phyloP scores from a whole-genome alignment of 495 filamentous ascomycete species.

The Podospora pseudopauciseta region DNA sequence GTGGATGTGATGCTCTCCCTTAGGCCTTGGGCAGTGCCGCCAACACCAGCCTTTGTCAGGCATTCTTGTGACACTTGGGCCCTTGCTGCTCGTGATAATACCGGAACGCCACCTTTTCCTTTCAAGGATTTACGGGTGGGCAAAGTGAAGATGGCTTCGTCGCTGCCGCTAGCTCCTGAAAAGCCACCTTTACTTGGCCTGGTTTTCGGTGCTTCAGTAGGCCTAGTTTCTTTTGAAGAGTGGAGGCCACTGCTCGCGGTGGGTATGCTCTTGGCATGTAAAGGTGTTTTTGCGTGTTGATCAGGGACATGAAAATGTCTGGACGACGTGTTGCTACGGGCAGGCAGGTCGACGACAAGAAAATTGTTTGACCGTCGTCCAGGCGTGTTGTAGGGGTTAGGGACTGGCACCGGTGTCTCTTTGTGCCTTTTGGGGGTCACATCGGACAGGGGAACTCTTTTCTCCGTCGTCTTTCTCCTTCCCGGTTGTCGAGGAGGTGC shows the following conservation, averaged over 20 bases:
- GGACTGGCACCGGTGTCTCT: not conserved
- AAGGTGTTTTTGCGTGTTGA: not conserved
- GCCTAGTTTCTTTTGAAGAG: not conserved
- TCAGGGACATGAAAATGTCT: not conserved
- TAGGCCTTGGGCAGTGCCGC: too few species aligned
- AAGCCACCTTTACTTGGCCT: not conserved
- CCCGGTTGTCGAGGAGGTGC: constrained; percentile 8
- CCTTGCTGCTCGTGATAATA: not conserved
- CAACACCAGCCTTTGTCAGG: too few species aligned
- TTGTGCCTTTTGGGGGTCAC: not conserved
- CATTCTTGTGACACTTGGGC: not conserved
- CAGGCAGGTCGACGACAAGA: not conserved
- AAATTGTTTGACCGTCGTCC: not conserved
- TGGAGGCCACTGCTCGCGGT: not conserved
- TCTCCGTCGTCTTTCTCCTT: not conserved
- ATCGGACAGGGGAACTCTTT: not conserved
- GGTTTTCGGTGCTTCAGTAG: too few species aligned
- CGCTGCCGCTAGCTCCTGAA: not conserved
- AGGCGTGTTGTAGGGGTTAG: not conserved
- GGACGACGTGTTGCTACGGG: not conserved
- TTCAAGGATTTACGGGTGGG: not conserved
- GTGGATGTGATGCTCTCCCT: not conserved
- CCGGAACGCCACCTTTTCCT: not conserved
- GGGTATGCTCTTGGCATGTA: not conserved
- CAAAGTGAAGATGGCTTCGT: not conserved